These are phyloP conservation scores for Lactarius deliciosus DNA, from an alignment of 768 basidiomycete genomes.

Conservation along the genomic window DNA sequence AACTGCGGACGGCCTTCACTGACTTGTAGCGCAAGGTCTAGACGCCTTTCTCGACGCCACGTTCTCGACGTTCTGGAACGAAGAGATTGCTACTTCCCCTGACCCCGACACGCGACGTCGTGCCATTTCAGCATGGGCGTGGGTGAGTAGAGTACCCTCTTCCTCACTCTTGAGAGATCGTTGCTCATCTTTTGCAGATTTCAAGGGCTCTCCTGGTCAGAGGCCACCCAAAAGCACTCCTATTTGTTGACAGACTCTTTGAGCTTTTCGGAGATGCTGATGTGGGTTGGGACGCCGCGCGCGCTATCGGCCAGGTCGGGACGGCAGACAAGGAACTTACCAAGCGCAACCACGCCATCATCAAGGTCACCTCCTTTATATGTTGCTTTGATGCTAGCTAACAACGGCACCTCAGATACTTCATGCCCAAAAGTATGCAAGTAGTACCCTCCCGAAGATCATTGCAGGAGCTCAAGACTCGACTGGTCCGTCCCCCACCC, in stretches of 20 bases:
- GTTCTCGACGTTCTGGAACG: slow-evolving; percentile 49
- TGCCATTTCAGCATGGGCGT: slow-evolving; percentile 63
- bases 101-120: slow-evolving; percentile 43
- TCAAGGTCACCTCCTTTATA: slow-evolving; percentile 52
- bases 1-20: neutral
- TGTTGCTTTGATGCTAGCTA: neutral
- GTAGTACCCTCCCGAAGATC: slow-evolving; percentile 68
- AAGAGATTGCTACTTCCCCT: slow-evolving; percentile 43
- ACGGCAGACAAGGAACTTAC: slow-evolving; percentile 62
- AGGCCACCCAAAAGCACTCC: slow-evolving; percentile 57
- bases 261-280: slow-evolving; percentile 63
- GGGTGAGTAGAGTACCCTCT: slow-evolving; percentile 50
- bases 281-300: slow-evolving; percentile 73
- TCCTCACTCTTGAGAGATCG: neutral
- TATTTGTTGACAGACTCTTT: slow-evolving; percentile 64
- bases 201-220: slow-evolving; percentile 77
- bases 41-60: slow-evolving; percentile 45
- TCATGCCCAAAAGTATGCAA: slow-evolving; percentile 75
- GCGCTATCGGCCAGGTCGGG: slow-evolving; percentile 66
- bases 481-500: slow-evolving; percentile 44
- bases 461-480: slow-evolving; percentile 60
- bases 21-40: slow-evolving; percentile 42
- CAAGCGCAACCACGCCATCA: slow-evolving; percentile 73
- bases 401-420: slow-evolving; percentile 50
- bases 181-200: slow-evolving; percentile 47